phyloP scores from a whole-genome alignment of 371 early-diverging fungal genomes.

The Dichotomocladium elegans region DNA sequence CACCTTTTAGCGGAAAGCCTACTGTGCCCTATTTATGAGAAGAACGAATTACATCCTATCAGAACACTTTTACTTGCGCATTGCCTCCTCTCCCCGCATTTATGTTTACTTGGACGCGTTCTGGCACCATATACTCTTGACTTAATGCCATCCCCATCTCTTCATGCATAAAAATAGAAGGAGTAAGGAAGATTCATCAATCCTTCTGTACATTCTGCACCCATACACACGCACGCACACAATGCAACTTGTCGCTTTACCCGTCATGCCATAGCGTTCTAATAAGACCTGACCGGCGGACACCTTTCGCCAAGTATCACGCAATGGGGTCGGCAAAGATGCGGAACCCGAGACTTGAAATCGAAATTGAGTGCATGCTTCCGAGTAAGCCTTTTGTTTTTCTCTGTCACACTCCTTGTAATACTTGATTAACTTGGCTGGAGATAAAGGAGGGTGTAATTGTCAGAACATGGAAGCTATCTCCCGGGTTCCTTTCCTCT shows the following conservation, averaged over 20 bases:
- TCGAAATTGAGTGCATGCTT: conserved; percentile 62
- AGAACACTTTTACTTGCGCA: neutral
- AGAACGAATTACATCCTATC: no score
- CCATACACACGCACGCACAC: neutral
- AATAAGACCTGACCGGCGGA: conserved; percentile 68
- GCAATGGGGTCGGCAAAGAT: conserved; percentile 67
- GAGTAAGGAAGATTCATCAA: no score
- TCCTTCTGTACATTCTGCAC: no score
- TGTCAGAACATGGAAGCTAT: neutral
- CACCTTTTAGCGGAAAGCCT: conserved; percentile 76
- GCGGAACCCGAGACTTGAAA: conserved; percentile 81
- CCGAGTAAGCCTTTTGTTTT: conserved; percentile 28
- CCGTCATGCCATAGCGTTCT: conserved; percentile 87
- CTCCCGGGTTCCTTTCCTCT: no score
- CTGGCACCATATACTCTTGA: conserved; percentile 50
- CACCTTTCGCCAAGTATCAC: conserved; percentile 62
- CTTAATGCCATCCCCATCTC: conserved; percentile 90
- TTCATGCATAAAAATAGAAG: no score
- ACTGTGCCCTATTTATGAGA: conserved; percentile 55
- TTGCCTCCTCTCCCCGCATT: neutral
- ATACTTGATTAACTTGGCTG: conserved; percentile 55
- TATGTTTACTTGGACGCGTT: conserved; percentile 42
- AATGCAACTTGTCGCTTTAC: conserved; percentile 7
- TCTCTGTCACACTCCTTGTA: conserved; percentile 31
- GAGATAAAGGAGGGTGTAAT: neutral